A percentile compares a stretch with the other conserved stretches of the same genome.
phyloP scores from a whole-genome alignment of 2,329 filamentous ascomycete species.

The Penicillium expansum region DNA sequence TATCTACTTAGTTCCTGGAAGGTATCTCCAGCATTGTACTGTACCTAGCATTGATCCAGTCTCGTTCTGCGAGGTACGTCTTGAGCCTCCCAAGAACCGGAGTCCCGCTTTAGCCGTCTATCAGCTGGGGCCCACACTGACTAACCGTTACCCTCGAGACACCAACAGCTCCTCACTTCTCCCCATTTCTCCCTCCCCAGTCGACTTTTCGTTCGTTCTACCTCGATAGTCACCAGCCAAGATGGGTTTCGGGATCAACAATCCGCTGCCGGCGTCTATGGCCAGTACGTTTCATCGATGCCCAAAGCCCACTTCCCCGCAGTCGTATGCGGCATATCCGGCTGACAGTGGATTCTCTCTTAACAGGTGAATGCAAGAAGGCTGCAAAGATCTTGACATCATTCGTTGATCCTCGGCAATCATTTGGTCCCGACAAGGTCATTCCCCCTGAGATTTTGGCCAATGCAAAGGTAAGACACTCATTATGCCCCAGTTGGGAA shows the following conservation, averaged over 20 bases:
- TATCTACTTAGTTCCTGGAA: not conserved
- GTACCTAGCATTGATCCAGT: not conserved
- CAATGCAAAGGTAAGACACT: conserved; percentile 73
- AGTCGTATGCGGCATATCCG: conserved; percentile 25
- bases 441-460: conserved; percentile 88
- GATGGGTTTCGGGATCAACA: conserved; percentile 48
- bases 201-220: conserved; percentile 3
- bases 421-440: conserved; percentile 94
- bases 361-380: conserved; percentile 90
- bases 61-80: not conserved
- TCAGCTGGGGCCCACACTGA: conserved; percentile 23
- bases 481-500: conserved; percentile 6
- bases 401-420: conserved; percentile 88
- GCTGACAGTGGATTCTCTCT: conserved; percentile 33
- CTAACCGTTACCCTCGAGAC: conserved; percentile 18
- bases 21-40: not conserved
- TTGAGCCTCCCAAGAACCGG: conserved; percentile 13
- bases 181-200: conserved; percentile 2
- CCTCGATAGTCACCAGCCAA: conserved; percentile 21
- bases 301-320: conserved; percentile 31
- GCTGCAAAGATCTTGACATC: conserved; percentile 92
- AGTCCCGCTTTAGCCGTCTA: conserved; percentile 23
- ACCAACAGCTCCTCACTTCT: conserved; percentile 6
- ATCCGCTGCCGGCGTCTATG: conserved; percentile 50
- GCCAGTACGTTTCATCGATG: conserved; percentile 39